These are phyloP conservation scores for Xanthoconium purpureum DNA, from an alignment of 768 basidiomycete genomes.

Conservation along the genomic window DNA sequence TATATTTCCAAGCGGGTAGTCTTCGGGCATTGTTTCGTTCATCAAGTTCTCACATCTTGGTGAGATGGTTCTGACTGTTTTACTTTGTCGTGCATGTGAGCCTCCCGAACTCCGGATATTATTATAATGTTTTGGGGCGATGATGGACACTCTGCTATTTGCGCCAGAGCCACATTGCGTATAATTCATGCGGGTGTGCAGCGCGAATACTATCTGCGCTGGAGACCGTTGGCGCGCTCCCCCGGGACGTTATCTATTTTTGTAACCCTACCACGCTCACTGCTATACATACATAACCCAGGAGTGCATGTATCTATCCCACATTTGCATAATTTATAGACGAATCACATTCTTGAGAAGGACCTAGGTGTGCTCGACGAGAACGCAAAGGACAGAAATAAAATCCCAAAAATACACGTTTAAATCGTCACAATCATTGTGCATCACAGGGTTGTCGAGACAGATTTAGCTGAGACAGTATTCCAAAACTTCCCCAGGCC, in stretches of 20 bases:
- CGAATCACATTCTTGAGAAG: conserved; percentile 4
- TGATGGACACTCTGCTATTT: neutral
- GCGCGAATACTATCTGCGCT: conserved; percentile 8
- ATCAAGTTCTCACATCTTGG: conserved; percentile 6
- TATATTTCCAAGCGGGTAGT: neutral
- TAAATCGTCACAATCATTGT: conserved; percentile 1
- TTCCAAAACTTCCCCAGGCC: conserved; percentile 63
- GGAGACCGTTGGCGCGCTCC: conserved; percentile 9
- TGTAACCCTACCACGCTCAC: too few species aligned
- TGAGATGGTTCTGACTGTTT: conserved; percentile 3
- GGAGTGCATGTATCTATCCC: neutral
- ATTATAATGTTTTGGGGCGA: neutral
- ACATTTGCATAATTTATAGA: neutral
- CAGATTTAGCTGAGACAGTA: conserved; percentile 23
- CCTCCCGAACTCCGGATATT: neutral
- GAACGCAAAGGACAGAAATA: neutral
- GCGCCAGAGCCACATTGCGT: conserved; percentile 5
- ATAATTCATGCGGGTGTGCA: neutral
- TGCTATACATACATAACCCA: too few species aligned
- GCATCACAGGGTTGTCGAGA: conserved; percentile 11
- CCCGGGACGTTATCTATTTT: neutral
- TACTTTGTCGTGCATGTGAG: conserved; percentile 7
- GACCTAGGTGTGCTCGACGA: neutral
- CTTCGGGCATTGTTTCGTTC: neutral
- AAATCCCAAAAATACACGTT: neutral